phyloP scores from a whole-genome alignment of 148 eudicot genomes.

The Arbutus unedo region DNA sequence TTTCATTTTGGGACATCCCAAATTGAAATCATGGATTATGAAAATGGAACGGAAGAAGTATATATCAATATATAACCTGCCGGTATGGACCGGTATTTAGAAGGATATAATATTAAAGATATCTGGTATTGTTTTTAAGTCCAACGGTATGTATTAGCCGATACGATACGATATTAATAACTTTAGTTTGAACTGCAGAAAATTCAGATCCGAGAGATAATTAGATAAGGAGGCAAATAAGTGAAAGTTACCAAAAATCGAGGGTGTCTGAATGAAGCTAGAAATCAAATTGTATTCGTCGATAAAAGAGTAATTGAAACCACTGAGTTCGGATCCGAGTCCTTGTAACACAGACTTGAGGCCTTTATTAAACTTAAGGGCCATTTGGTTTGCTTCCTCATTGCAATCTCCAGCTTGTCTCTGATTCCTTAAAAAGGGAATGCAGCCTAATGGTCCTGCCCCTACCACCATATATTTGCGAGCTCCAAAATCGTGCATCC shows the following conservation, averaged over 20 bases:
- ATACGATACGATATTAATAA: too few relatives aligned
- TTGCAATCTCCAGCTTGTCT: constrained; percentile 43
- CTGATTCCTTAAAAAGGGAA: constrained; percentile 44
- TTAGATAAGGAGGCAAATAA: neutral
- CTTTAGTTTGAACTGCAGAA: too few relatives aligned
- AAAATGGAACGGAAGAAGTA: too few relatives aligned
- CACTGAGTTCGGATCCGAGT: constrained; percentile 33
- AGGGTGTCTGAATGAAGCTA: constrained; percentile 49
- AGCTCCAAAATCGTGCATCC: constrained; percentile 47
- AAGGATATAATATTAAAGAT: too few relatives aligned
- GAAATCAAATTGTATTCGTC: constrained; percentile 43
- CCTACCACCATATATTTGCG: constrained; percentile 54
- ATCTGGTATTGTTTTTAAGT: too few relatives aligned
- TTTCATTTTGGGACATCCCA: too few relatives aligned
- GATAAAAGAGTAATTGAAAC: constrained; percentile 44
- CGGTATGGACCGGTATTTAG: too few relatives aligned
- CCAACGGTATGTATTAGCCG: too few relatives aligned
- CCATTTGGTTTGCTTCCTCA: constrained; percentile 49
- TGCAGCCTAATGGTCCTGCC: constrained; percentile 53
- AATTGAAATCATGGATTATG: too few relatives aligned
- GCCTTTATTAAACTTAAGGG: constrained; percentile 47
- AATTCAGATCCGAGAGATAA: too few relatives aligned
- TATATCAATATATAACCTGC: too few relatives aligned
- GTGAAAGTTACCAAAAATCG: constrained; percentile 42
- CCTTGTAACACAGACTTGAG: constrained; percentile 36